Conservation (phyloP, 139 green algal genomes). For the Asterochloris erici region DNA sequence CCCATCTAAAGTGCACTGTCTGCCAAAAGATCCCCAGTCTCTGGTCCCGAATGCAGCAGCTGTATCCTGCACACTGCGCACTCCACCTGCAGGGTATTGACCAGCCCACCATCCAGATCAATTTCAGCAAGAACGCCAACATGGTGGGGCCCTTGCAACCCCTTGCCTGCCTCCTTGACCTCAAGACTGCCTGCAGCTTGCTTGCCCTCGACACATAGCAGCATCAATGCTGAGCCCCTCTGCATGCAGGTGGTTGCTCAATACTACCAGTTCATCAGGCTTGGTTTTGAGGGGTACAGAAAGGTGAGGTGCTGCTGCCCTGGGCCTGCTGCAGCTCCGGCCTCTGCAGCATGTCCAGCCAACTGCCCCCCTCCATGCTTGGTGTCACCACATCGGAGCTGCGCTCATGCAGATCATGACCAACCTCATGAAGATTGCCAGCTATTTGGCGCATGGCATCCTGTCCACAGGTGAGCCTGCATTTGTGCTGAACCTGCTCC, state of each 20-base stretch:
- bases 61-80: too few species aligned
- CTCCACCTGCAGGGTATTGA: conserved; percentile 12
- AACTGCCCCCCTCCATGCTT: too few species aligned
- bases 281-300: conserved; percentile 17
- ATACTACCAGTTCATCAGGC: conserved; percentile 10
- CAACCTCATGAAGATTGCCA: conserved; percentile 24
- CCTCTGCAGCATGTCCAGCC: too few species aligned
- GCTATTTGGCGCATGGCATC: conserved; percentile 13
- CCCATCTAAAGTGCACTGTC: too few species aligned
- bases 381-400: too few species aligned
- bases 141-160: conserved; percentile 51
- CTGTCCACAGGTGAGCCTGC: conserved; percentile 5
- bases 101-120: conserved; percentile 62
- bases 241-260: not conserved
- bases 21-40: too few species aligned
- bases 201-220: not conserved
- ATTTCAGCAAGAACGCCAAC: conserved; percentile 64
- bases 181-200: not conserved
- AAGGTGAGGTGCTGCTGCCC: not conserved
- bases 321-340: too few species aligned
- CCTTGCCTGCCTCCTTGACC: not conserved
- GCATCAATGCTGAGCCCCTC: not conserved
- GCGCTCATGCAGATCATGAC: conserved; percentile 13
- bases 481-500: not conserved
- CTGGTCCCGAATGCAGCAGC: too few species aligned